Conservation (phyloP, 2,329 filamentous ascomycete species). For the Xylariaceae sp. region DNA sequence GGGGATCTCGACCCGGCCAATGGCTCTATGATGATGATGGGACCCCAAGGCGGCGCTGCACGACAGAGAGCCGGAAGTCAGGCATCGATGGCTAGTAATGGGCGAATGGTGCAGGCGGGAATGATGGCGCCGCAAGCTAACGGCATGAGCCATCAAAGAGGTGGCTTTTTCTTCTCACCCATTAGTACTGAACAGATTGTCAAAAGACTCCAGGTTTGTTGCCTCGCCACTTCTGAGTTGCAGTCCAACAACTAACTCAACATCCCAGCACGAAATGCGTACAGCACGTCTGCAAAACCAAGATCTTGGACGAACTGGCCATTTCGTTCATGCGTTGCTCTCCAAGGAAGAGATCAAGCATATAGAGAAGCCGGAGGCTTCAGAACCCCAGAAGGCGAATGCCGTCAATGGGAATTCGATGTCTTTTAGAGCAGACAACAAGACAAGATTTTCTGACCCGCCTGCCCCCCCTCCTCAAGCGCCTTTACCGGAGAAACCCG, state of each 20-base stretch:
- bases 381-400: conserved; percentile 44
- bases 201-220: conserved; percentile 74
- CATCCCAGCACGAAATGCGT: conserved; percentile 76
- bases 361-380: conserved; percentile 45
- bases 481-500: conserved; percentile 88
- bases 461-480: conserved; percentile 91
- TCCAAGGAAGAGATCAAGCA: conserved; percentile 65
- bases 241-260: conserved; percentile 17
- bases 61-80: conserved; percentile 68
- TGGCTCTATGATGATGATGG: conserved; percentile 67
- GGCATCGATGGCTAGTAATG: conserved; percentile 57
- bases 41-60: conserved; percentile 63
- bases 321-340: conserved; percentile 74
- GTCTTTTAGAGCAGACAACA: conserved; percentile 66
- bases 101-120: conserved; percentile 52
- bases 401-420: conserved; percentile 48
- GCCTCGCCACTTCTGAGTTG: too few species aligned
- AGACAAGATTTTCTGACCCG: conserved; percentile 85
- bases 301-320: conserved; percentile 76
- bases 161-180: conserved; percentile 78
- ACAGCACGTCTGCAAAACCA: conserved; percentile 82
- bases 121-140: conserved; percentile 49
- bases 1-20: conserved; percentile 84
- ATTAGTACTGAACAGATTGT: conserved; percentile 94
- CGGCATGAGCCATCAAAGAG: conserved; percentile 64